phyloP scores from a whole-genome alignment of 2,329 filamentous ascomycete species.

The Colletotrichum trifolii region DNA sequence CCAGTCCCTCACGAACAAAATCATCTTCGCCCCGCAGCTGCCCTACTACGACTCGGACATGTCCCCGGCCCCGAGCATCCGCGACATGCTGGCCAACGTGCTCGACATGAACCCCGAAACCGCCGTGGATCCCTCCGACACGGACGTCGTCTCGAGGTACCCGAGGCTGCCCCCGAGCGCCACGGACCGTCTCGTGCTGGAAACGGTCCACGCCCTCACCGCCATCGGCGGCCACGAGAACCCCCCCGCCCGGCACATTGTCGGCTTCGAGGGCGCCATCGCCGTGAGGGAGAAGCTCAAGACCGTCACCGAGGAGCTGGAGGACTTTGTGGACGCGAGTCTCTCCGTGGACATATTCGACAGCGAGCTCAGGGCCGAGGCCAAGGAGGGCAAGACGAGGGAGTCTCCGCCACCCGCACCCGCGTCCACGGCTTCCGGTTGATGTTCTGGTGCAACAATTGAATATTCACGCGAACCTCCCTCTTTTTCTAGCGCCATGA shows the following conservation, averaged over 20 bases:
- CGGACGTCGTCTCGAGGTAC: slow-evolving; percentile 72
- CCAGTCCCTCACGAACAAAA: slow-evolving; percentile 84
- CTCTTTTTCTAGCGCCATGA: too few relatives aligned
- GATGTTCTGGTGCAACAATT: background rate
- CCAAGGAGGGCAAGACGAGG: slow-evolving; percentile 52
- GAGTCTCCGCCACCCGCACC: slow-evolving; percentile 41
- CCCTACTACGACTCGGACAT: slow-evolving; percentile 71
- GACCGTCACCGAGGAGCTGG: slow-evolving; percentile 93
- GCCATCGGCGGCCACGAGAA: slow-evolving; percentile 97
- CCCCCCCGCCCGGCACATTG: slow-evolving; percentile 92
- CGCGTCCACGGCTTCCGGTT: slow-evolving; percentile 31
- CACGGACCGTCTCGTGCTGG: slow-evolving; percentile 80
- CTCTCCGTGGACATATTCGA: slow-evolving; percentile 82
- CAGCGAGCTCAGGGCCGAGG: slow-evolving; percentile 64
- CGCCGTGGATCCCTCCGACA: slow-evolving; percentile 50
- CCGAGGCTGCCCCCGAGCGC: slow-evolving; percentile 76
- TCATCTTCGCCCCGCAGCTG: slow-evolving; percentile 85
- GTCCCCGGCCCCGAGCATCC: slow-evolving; percentile 82
- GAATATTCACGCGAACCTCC: too few relatives aligned
- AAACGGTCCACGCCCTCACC: slow-evolving; percentile 90
- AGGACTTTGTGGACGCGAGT: slow-evolving; percentile 94
- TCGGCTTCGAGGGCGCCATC: slow-evolving; percentile 86
- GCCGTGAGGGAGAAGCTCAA: slow-evolving; percentile 96
- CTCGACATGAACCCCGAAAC: slow-evolving; percentile 80
- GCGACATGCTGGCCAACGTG: slow-evolving; percentile 84